Evolutionary conservation across 1,284 basidiomycete species (phyloP).

Genomic region (Tremellales sp.): DNA sequence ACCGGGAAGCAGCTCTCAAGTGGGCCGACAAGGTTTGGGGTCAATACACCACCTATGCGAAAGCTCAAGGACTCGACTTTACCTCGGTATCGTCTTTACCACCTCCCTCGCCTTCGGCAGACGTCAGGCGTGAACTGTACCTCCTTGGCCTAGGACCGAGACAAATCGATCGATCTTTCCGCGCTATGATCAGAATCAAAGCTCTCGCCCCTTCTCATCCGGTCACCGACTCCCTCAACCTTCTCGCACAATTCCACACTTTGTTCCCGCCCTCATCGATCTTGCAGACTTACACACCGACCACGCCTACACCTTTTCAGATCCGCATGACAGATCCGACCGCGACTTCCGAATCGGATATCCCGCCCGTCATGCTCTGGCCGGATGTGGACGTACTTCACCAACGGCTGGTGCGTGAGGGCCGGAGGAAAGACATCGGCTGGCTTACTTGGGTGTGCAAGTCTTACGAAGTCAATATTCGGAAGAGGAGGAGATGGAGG

Average conservation of each 20-base stretch:
- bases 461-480: slow-evolving; percentile 29
- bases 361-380: slow-evolving; percentile 46
- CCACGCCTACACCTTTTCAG: slow-evolving; percentile 18
- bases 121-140: slow-evolving; percentile 9
- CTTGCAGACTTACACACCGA: slow-evolving; percentile 20
- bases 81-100: background rate
- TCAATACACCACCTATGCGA: slow-evolving; percentile 20
- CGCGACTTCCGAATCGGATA: slow-evolving; percentile 34
- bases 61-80: background rate
- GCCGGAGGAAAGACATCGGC: slow-evolving; percentile 23
- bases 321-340: slow-evolving; percentile 33
- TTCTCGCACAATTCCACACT: slow-evolving; percentile 30
- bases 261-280: slow-evolving; percentile 37
- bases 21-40: slow-evolving; percentile 35
- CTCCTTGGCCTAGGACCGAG: slow-evolving; percentile 35
- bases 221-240: slow-evolving; percentile 8
- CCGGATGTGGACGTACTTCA: slow-evolving; percentile 43
- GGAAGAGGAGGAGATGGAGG: slow-evolving; percentile 31
- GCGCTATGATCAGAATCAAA: slow-evolving; percentile 30
- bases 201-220: slow-evolving; percentile 21
- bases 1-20: slow-evolving; percentile 14
- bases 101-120: background rate
- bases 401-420: slow-evolving; percentile 35
- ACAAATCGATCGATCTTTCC: slow-evolving; percentile 41
- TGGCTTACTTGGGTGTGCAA: slow-evolving; percentile 32